A percentile compares a stretch with the other conserved stretches of the same genome.
These are phyloP conservation scores for Tricholoma saponaceum DNA, from an alignment of 768 basidiomycete species.

Conservation along the genomic window DNA sequence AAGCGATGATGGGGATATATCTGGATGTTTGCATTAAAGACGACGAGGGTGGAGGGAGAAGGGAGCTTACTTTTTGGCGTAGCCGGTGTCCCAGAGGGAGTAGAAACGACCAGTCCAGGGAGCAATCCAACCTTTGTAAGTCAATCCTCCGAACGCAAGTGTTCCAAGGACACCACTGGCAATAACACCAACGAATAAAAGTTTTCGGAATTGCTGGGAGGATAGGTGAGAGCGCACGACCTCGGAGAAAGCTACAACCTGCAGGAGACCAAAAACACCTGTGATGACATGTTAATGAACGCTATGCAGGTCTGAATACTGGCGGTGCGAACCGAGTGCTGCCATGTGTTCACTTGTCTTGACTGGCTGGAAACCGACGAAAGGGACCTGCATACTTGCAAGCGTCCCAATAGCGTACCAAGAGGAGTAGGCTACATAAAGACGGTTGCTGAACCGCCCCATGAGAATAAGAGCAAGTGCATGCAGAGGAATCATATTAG, in stretches of 20 bases:
- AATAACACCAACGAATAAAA: conserved; percentile 70
- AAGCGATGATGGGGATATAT: conserved; percentile 97
- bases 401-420: conserved; percentile 99
- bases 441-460: conserved; percentile 88
- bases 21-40: conserved; percentile 32
- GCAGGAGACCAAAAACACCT: conserved; percentile 95
- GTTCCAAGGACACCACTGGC: conserved; percentile 69
- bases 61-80: conserved; percentile 83
- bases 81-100: conserved; percentile 98
- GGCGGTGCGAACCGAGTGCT: conserved; percentile 66
- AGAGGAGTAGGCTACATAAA: conserved; percentile 93
- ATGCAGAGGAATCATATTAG: conserved; percentile 99
- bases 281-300: conserved; percentile 2
- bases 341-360: conserved; percentile 98
- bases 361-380: conserved; percentile 99
- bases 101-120: conserved; percentile 99
- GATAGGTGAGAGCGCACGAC: conserved; percentile 87
- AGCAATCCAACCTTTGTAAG: conserved; percentile 92
- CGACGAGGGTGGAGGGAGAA: conserved; percentile 4
- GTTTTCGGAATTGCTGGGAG: conserved; percentile 85
- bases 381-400: conserved; percentile 98
- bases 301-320: not conserved
- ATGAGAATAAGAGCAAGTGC: conserved; percentile 92
- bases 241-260: conserved; percentile 91
- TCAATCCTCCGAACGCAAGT: conserved; percentile 71